phyloP scores from a whole-genome alignment of 371 early-diverging fungal species.

The Entomophthora muscae region DNA sequence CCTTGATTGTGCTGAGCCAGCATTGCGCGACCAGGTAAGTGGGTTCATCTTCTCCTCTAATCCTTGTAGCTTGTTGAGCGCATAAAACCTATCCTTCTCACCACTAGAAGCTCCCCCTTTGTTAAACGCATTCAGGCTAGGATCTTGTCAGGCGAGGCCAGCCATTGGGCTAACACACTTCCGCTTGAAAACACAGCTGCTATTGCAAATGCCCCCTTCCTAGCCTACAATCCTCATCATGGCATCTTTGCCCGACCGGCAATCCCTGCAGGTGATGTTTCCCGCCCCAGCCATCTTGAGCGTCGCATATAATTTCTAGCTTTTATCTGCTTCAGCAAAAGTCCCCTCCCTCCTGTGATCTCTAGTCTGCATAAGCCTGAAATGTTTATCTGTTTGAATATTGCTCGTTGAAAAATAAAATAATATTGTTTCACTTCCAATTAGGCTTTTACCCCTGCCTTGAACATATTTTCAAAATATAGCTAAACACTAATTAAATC shows the following conservation, averaged over 20 bases:
- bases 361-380: too few relatives aligned
- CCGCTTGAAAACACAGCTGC: background rate
- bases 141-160: background rate
- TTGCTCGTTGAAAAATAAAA: too few relatives aligned
- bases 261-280: too few relatives aligned
- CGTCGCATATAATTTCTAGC: too few relatives aligned
- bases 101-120: background rate
- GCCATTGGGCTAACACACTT: background rate
- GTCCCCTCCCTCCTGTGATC: too few relatives aligned
- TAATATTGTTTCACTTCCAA: too few relatives aligned
- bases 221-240: background rate
- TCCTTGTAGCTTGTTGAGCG: background rate
- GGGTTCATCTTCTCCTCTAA: constrained; percentile 1
- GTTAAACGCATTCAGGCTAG: constrained; percentile 7
- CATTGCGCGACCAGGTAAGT: constrained; percentile 43
- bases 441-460: too few relatives aligned
- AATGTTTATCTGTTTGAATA: too few relatives aligned
- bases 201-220: background rate
- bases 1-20: constrained; percentile 64
- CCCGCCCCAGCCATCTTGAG: too few relatives aligned
- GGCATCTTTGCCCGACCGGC: background rate
- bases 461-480: too few relatives aligned
- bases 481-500: too few relatives aligned
- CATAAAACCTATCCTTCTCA: background rate
- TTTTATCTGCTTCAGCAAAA: too few relatives aligned